A percentile compares a stretch with the other conserved stretches of the same genome.
Conservation (phyloP, 768 basidiomycete genomes). For the Tylopilus sp. region DNA sequence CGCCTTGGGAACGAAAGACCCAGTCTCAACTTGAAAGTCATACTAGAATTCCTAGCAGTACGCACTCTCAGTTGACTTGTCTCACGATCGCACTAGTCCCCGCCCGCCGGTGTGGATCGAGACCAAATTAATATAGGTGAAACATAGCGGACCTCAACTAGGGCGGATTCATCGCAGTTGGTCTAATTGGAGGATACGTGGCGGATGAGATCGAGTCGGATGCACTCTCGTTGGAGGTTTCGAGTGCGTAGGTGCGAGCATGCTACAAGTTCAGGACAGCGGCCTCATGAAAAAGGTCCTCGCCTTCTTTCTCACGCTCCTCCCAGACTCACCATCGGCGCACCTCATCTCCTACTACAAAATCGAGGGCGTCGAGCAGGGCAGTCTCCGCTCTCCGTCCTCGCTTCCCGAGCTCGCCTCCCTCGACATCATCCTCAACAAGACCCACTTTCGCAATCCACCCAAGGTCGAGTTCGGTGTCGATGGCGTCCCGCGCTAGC, state of each 20-base stretch:
- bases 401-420: constrained; percentile 83
- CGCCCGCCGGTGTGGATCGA: too few relatives aligned
- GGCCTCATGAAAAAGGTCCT: constrained; percentile 96
- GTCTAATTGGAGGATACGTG: too few relatives aligned
- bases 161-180: too few relatives aligned
- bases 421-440: constrained; percentile 84
- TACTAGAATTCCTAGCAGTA: too few relatives aligned
- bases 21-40: too few relatives aligned
- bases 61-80: too few relatives aligned
- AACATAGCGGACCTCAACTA: too few relatives aligned
- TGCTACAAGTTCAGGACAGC: constrained; percentile 85
- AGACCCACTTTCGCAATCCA: constrained; percentile 87
- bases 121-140: too few relatives aligned
- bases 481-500: constrained; percentile 79
- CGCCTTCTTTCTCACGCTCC: constrained; percentile 29
- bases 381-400: constrained; percentile 84
- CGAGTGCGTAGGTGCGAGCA: too few relatives aligned
- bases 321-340: constrained; percentile 81
- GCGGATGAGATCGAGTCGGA: too few relatives aligned
- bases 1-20: too few relatives aligned
- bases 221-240: constrained; percentile 83
- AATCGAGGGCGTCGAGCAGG: constrained; percentile 85
- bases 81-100: too few relatives aligned
- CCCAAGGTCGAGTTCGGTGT: constrained; percentile 83
- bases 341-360: constrained; percentile 96